A percentile compares a stretch with the other conserved stretches of the same genome.
Conservation (phyloP, 129 eudicot genomes). For the sunflower (Helianthus annuus) region HanXRQr2.0-SUNRISE NC_035448.2:195148005-195148504, state of each 20-base stretch:
- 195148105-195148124: not conserved
- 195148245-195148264: too few relatives aligned
- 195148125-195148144: too few relatives aligned
- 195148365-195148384: conserved; percentile 77
- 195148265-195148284: too few relatives aligned
- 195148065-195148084: too few relatives aligned
- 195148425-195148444: conserved; percentile 44
- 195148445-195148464: conserved; percentile 10
- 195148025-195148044: too few relatives aligned
- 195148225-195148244: too few relatives aligned
- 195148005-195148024: too few relatives aligned
- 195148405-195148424: conserved; percentile 62
- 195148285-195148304: not conserved
- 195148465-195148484: conserved; percentile 29
- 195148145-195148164: conserved; percentile 21
- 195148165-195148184: conserved; percentile 58
- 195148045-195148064: too few relatives aligned
- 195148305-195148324: too few relatives aligned
- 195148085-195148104: too few relatives aligned
- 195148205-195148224: too few relatives aligned
- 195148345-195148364: conserved; percentile 64
- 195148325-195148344: conserved; percentile 50
- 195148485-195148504: conserved; percentile 60
- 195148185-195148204: conserved; percentile 31
- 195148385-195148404: conserved; percentile 81